phyloP scores from a whole-genome alignment of 2,329 filamentous ascomycete species.

The Rhinocladiella mackenziei region DNA sequence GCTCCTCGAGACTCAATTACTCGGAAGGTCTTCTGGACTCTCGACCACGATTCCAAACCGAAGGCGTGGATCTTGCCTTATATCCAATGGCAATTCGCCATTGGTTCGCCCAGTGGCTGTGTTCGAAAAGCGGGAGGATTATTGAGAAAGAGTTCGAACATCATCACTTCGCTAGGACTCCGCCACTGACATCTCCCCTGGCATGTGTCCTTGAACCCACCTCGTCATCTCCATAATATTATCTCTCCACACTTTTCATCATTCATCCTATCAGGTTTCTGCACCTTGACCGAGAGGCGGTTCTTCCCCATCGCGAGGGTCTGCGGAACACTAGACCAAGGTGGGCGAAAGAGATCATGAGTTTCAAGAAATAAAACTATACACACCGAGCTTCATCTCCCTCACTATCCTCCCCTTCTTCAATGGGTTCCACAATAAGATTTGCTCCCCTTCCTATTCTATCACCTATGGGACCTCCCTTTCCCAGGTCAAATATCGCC shows the following conservation, averaged over 20 bases:
- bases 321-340: not conserved
- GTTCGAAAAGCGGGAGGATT: no score
- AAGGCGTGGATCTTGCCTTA: no score
- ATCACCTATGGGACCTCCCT: conserved; percentile 63
- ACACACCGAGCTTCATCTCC: conserved; percentile 6
- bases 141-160: no score
- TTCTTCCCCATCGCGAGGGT: not conserved
- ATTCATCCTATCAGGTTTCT: no score
- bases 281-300: conserved; percentile 1
- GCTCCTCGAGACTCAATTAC: no score
- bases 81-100: no score
- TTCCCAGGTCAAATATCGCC: conserved; percentile 68
- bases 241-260: not conserved
- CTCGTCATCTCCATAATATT: not conserved
- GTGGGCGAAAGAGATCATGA: not conserved
- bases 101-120: no score
- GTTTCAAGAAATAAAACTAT: not conserved
- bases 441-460: conserved; percentile 82
- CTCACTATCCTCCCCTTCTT: conserved; percentile 51
- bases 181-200: conserved; percentile 7
- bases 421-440: conserved; percentile 74
- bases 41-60: not conserved
- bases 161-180: no score
- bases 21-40: not conserved
- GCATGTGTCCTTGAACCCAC: not conserved